Evolutionary conservation across 495 filamentous ascomycete genomes (phyloP), one percentile per base, ranked within the genome.

Genomic region (Astrothelium macrocarpum): DNA sequence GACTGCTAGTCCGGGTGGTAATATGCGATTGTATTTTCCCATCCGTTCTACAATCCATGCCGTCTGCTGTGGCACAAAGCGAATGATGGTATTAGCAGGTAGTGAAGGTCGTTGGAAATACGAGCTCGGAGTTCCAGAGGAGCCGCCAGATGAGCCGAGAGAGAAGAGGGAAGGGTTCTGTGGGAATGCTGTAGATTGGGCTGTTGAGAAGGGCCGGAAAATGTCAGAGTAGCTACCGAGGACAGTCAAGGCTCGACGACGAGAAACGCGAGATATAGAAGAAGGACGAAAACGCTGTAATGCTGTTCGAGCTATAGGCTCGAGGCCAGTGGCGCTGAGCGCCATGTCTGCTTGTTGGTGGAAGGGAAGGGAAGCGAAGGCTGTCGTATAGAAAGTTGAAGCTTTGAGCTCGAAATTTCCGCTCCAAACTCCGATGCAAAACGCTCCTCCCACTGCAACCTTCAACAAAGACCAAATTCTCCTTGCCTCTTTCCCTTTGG

Each of bases 1-100:
- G 68, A 98, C 83, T 5, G 95, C 91, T 43, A 98, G 78, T 62
- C 94, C 94, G 0, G 94, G 94, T 66, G 96, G 82, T 59, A 98
- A 76, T 67, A 97, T 97, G 28, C 90, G 82, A 77, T 90, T 84
- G 79, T 94, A 98, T 73, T 91, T 93, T 59, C 94, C 94, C 94
- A 98, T 98, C 66, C 94, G 90, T 78, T 98, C 95, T 43, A 98
- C 94, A 64, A 98, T 91, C 95, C 95, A 98, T 78, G 94, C 95
- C 62, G 93, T 96, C 79, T 97, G 94, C 76, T 98, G 95, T 11
- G 95, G 94, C 31, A 98, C 95, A 79, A 98, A 98, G 62, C 92
- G 90, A 66, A 98, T 82, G 68, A 98, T 81, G 28, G 95, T 97
- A 78, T 97, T 98, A 62, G 91, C 87, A 26, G 94, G 94, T 29